A percentile compares a stretch with the other conserved stretches of the same genome.
phyloP scores from a whole-genome alignment of 345 rosid species.

The Aquilaria yunnanensis region DNA sequence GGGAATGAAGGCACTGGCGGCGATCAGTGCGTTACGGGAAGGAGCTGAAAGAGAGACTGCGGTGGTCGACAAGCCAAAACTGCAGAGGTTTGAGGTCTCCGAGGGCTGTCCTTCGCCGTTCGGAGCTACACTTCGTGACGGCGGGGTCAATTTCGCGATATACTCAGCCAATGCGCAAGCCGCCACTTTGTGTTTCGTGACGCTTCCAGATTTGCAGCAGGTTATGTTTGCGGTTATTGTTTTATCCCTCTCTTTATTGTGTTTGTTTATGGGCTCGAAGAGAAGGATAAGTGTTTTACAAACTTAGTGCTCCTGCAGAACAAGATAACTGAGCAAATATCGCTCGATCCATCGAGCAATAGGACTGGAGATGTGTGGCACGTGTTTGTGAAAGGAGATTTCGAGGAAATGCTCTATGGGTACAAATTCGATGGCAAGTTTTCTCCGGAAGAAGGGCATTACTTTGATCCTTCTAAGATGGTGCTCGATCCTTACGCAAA shows the following conservation, averaged over 20 bases:
- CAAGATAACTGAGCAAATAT: slow-evolving; percentile 59
- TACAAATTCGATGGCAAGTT: slow-evolving; percentile 72
- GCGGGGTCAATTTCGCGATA: slow-evolving; percentile 82
- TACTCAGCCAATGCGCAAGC: slow-evolving; percentile 68
- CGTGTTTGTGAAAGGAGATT: slow-evolving; percentile 64
- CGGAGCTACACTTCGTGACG: slow-evolving; percentile 62
- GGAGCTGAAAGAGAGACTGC: slow-evolving; percentile 34
- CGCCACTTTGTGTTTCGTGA: slow-evolving; percentile 67
- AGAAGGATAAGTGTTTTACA: neutral
- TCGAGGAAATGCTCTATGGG: slow-evolving; percentile 68
- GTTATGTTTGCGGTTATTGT: slow-evolving; percentile 18
- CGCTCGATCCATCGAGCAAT: slow-evolving; percentile 58
- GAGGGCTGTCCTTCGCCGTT: slow-evolving; percentile 68
- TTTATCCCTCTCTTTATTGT: neutral
- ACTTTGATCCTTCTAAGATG: slow-evolving; percentile 45
- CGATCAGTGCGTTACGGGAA: slow-evolving; percentile 23
- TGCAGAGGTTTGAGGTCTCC: slow-evolving; percentile 32
- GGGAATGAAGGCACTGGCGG: neutral
- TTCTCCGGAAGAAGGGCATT: slow-evolving; percentile 71
- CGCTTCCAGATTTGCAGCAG: slow-evolving; percentile 58
- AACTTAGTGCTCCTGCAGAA: slow-evolving; percentile 36
- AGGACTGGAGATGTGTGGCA: slow-evolving; percentile 91
- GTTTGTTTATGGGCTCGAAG: neutral
- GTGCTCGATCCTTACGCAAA: slow-evolving; percentile 93
- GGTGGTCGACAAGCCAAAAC: slow-evolving; percentile 36